phyloP scores from a whole-genome alignment of 2,329 filamentous ascomycete genomes.

The Aspergillus persii region DNA sequence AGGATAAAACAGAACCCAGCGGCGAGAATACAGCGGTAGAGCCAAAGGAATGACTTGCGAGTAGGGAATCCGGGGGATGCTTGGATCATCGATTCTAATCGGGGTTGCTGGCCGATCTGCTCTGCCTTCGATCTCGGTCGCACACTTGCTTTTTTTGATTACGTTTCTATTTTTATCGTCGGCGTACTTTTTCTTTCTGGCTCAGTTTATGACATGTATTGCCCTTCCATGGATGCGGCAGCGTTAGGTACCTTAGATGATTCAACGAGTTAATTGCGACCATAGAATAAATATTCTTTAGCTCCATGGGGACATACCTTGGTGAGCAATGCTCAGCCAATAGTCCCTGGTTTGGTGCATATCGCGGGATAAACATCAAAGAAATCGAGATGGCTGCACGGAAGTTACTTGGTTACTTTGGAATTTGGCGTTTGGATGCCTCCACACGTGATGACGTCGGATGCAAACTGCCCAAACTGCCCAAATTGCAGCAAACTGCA shows the following conservation, averaged over 20 bases:
- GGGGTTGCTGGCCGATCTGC: background rate
- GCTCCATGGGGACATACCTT: no score
- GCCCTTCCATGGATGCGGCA: background rate
- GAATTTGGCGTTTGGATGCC: no score
- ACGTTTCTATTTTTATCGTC: background rate
- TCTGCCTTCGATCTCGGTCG: background rate
- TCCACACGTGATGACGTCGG: background rate
- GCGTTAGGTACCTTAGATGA: background rate
- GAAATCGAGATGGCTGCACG: no score
- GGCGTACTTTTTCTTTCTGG: background rate
- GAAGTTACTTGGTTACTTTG: no score
- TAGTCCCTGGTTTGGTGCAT: no score
- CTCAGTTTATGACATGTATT: background rate
- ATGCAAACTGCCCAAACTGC: background rate
- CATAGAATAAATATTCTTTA: background rate
- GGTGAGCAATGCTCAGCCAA: no score
- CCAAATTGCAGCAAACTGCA: background rate
- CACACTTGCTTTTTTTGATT: background rate
- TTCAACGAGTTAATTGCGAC: background rate
- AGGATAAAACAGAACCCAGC: background rate
- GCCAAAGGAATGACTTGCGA: background rate
- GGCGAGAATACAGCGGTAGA: background rate
- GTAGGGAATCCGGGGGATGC: background rate
- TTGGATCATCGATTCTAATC: background rate
- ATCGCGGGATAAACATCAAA: no score